Evolutionary conservation across 306 rosid species (phyloP).

Genomic region (Cotoneaster glaucophyllus): DNA sequence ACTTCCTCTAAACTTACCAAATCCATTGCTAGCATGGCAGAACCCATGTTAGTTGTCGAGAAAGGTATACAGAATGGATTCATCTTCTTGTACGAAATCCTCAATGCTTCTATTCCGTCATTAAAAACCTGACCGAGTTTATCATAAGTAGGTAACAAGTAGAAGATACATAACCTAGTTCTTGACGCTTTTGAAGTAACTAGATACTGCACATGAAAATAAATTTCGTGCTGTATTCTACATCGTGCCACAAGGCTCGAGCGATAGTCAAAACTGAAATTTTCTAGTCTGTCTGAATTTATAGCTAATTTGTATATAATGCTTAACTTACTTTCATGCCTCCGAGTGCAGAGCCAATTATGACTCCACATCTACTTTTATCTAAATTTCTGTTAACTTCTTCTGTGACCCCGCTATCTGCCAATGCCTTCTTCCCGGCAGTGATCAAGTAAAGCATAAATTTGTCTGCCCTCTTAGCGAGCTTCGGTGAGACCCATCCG

Average conservation of each 20-base stretch:
- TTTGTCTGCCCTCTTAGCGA: conserved; percentile 65
- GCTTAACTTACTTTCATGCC: conserved; percentile 60
- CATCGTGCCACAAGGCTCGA: background rate
- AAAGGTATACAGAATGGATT: conserved; percentile 82
- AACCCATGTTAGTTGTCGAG: conserved; percentile 79
- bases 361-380: conserved; percentile 59
- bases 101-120: conserved; percentile 69
- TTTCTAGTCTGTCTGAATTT: background rate
- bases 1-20: conserved; percentile 38
- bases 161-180: background rate
- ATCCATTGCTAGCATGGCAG: conserved; percentile 82
- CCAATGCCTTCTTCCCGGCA: conserved; percentile 73
- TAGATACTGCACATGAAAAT: background rate
- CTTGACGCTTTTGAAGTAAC: background rate
- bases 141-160: background rate
- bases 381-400: conserved; percentile 49
- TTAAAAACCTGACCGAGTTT: conserved; percentile 45
- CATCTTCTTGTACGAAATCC: conserved; percentile 76
- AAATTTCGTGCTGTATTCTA: background rate
- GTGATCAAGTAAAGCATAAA: conserved; percentile 69
- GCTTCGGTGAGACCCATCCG: conserved; percentile 66
- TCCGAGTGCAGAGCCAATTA: conserved; percentile 77
- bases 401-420: conserved; percentile 59
- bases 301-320: background rate
- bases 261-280: background rate